Evolutionary conservation across 192 early-diverging fungal genomes (phyloP), one percentile per base, ranked within the genome.

Genomic region (Funneliformis geosporum): DNA sequence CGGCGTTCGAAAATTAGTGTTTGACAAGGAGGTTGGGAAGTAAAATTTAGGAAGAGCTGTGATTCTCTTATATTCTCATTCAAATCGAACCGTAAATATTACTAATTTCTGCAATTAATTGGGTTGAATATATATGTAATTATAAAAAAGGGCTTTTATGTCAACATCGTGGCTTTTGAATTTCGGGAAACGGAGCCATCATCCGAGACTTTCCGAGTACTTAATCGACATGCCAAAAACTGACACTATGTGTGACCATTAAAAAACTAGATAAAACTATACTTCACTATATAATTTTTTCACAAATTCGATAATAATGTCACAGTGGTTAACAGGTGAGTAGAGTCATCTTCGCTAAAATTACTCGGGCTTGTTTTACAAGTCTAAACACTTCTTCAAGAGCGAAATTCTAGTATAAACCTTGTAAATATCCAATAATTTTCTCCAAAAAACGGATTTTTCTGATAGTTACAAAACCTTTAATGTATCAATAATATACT

Each of bases 251-350:
- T 66, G 64, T 66, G 27, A 33, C 33, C 11, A 33, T 33, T 66
- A 66, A 66, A 33, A 33, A n/a, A 66, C 33, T 38, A 18, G 2
- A 16, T 28, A 25, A 33, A 33, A 66, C 59, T 60, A 18, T 66
- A 25, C 28, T 33, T 38, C 64, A 66, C 21, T 16, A 6, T 16
- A 55, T 21, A 55, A 55, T 21, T 55, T 55, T 55, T 55, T 18
- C 50, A 55, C 50, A 55, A 55, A 4, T 43, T 69, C 21, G 12
- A 47, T 68, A 40, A 78, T 18, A 33, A 78, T 78, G 76, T 78
- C 76, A 18, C 76, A 78, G 40, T 78, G 76, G 76, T 21, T 78
- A n/a, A 44, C 76, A 67, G 76, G 76, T 78, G 46, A 68, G 76
- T 33, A 16, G 42, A 72, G 70, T 44, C 23, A 42, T 73, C 40